A percentile compares a stretch with the other conserved stretches of the same genome.
phyloP scores from a whole-genome alignment of 164 flowering plant genomes.

The Kingdonia uniflora region DNA sequence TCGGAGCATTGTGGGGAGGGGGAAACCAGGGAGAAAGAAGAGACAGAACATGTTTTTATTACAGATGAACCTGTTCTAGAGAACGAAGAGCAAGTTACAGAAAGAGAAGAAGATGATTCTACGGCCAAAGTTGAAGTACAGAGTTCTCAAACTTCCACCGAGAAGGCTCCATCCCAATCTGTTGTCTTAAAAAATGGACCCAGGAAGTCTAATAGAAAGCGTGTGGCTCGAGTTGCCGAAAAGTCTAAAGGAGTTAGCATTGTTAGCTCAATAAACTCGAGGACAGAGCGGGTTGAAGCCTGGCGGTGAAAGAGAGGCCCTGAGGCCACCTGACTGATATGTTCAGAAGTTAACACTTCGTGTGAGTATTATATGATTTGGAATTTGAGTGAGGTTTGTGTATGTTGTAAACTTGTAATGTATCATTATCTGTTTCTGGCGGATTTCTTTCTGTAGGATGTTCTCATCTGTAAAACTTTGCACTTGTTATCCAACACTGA shows the following conservation, averaged over 20 bases:
- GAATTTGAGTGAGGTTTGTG: slow-evolving; percentile 12
- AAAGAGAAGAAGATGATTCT: slow-evolving; percentile 15
- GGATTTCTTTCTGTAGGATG: slow-evolving; percentile 1
- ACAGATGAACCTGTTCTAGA: slow-evolving; percentile 24
- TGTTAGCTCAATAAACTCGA: slow-evolving; percentile 40
- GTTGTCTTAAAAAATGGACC: slow-evolving; percentile 9
- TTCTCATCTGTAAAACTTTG: neutral
- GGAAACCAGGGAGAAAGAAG: slow-evolving; percentile 20
- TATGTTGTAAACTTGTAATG: slow-evolving; percentile 2
- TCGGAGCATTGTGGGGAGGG: slow-evolving; percentile 22
- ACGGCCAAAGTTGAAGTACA: slow-evolving; percentile 9
- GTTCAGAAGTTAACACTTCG: slow-evolving; percentile 4
- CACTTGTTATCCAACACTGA: too few relatives aligned
- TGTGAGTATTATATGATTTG: slow-evolving; percentile 9
- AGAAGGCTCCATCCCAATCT: slow-evolving; percentile 16
- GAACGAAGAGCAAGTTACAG: slow-evolving; percentile 13
- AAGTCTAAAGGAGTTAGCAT: slow-evolving; percentile 36
- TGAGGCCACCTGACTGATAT: slow-evolving; percentile 2
- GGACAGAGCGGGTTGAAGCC: slow-evolving; percentile 60
- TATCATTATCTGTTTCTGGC: slow-evolving; percentile 8
- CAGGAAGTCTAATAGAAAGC: slow-evolving; percentile 15
- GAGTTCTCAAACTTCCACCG: slow-evolving; percentile 11
- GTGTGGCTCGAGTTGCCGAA: slow-evolving; percentile 19
- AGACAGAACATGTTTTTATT: slow-evolving; percentile 18
- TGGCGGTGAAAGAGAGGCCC: slow-evolving; percentile 37